These are phyloP conservation scores for Neopestalotiopsis clavispora DNA, from an alignment of 2,329 filamentous ascomycete genomes.

Conservation along the genomic window DNA sequence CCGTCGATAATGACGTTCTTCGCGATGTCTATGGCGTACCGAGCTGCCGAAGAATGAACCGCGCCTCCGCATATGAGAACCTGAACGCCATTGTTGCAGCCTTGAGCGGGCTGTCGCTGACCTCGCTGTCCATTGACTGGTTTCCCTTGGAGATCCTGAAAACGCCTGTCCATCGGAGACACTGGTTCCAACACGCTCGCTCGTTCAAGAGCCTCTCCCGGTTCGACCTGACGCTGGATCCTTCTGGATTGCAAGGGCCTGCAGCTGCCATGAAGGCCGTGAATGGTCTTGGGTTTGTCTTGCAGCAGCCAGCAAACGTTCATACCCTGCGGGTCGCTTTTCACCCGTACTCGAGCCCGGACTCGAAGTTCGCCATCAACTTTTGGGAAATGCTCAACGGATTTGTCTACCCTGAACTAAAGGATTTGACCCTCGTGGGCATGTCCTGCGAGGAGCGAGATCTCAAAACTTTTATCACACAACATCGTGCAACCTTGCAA, in stretches of 20 bases:
- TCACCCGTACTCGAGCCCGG: conserved; percentile 43
- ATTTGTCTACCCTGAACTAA: conserved; percentile 43
- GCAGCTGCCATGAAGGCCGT: conserved; percentile 43
- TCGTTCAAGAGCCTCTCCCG: conserved; percentile 44
- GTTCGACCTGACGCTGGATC: conserved; percentile 46
- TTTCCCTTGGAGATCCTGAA: conserved; percentile 49
- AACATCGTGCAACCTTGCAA: conserved; percentile 44
- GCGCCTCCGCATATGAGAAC: conserved; percentile 42
- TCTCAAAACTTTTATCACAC: conserved; percentile 46
- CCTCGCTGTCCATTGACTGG: conserved; percentile 46
- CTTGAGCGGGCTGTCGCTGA: conserved; percentile 40
- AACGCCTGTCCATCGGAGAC: conserved; percentile 39
- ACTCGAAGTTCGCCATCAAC: conserved; percentile 45
- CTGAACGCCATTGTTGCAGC: conserved; percentile 45
- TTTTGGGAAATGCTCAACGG: conserved; percentile 44
- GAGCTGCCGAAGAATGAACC: conserved; percentile 45
- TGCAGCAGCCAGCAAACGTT: conserved; percentile 43
- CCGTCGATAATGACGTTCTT: conserved; percentile 43
- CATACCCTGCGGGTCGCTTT: conserved; percentile 46
- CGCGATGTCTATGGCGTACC: conserved; percentile 42
- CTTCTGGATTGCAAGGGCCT: conserved; percentile 42
- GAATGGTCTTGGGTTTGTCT: conserved; percentile 47
- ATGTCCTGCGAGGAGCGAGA: conserved; percentile 49
- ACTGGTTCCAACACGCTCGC: conserved; percentile 47
- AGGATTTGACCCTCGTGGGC: conserved; percentile 48